A percentile compares a stretch with the other conserved stretches of the same genome.
Evolutionary conservation across 768 basidiomycete species (phyloP).

Genomic region (Cystofilobasidium bisporidii): DNA sequence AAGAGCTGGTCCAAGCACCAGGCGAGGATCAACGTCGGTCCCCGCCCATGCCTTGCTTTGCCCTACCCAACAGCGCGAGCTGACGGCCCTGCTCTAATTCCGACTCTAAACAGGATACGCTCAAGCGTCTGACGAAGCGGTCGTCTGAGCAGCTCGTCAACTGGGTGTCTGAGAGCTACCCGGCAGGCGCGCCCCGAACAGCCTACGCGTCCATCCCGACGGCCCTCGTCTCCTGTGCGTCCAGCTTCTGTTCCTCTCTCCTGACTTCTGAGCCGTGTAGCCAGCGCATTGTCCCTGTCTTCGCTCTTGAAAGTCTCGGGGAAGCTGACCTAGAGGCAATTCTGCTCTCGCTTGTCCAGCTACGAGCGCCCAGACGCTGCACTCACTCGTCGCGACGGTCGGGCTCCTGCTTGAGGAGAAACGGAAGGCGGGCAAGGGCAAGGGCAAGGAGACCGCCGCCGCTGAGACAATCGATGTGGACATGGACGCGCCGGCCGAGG

Average conservation of each 20-base stretch:
- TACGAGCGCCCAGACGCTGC: conserved; percentile 2
- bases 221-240: neutral
- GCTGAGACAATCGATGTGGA: neutral
- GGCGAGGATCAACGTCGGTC: neutral
- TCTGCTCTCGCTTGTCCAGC: neutral
- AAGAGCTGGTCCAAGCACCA: neutral
- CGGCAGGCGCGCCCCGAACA: neutral
- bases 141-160: neutral
- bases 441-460: neutral
- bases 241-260: neutral
- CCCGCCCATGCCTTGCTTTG: too few species aligned
- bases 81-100: too few species aligned
- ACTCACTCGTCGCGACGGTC: neutral
- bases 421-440: neutral
- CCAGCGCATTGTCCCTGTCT: too few species aligned
- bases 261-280: neutral
- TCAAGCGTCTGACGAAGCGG: neutral
- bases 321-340: neutral
- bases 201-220: conserved; percentile 3
- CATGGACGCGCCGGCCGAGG: neutral
- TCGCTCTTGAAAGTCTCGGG: too few species aligned
- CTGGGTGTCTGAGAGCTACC: neutral
- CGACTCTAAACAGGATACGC: neutral
- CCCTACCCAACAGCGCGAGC: too few species aligned
- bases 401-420: neutral